Evolutionary conservation across 148 eudicot species (phyloP).

Genomic region (Polygonum maritimum): DNA sequence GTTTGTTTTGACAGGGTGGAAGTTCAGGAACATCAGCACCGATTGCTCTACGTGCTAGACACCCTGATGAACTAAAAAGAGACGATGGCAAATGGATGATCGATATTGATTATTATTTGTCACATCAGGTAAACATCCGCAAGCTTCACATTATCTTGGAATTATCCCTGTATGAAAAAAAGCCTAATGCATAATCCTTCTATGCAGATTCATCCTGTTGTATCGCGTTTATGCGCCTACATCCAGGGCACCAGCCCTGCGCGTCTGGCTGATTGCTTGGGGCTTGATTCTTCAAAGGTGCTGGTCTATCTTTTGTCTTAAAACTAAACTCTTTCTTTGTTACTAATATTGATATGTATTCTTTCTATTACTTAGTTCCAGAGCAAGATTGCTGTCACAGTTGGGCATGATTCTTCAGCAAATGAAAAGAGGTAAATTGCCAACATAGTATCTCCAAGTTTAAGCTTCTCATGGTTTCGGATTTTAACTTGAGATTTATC

Average conservation of each 20-base stretch:
- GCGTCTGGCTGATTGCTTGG: slow-evolving; percentile 88
- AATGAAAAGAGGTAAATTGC: slow-evolving; percentile 38
- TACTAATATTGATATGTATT: slow-evolving; percentile 14
- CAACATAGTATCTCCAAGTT: not conserved
- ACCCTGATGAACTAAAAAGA: slow-evolving; percentile 83
- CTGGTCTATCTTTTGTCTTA: not conserved
- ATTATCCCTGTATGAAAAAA: not conserved
- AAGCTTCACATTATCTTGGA: not conserved
- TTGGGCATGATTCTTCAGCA: slow-evolving; percentile 39
- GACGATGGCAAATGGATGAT: slow-evolving; percentile 79
- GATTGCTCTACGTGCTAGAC: slow-evolving; percentile 98
- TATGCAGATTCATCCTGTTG: slow-evolving; percentile 92
- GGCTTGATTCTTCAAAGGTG: slow-evolving; percentile 95
- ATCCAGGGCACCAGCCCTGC: slow-evolving; percentile 98
- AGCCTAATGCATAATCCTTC: not conserved
- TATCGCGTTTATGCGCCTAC: slow-evolving; percentile 93
- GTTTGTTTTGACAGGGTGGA: slow-evolving; percentile 38
- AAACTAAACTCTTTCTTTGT: not conserved
- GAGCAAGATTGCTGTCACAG: slow-evolving; percentile 46
- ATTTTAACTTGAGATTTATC: slow-evolving; percentile 20
- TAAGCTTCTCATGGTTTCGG: not conserved
- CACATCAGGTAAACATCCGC: slow-evolving; percentile 63
- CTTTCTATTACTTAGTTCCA: slow-evolving; percentile 49
- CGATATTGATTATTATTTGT: slow-evolving; percentile 88
- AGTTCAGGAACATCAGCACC: slow-evolving; percentile 50